phyloP scores from a whole-genome alignment of 768 basidiomycete genomes.

The Lentinula sp. region DNA sequence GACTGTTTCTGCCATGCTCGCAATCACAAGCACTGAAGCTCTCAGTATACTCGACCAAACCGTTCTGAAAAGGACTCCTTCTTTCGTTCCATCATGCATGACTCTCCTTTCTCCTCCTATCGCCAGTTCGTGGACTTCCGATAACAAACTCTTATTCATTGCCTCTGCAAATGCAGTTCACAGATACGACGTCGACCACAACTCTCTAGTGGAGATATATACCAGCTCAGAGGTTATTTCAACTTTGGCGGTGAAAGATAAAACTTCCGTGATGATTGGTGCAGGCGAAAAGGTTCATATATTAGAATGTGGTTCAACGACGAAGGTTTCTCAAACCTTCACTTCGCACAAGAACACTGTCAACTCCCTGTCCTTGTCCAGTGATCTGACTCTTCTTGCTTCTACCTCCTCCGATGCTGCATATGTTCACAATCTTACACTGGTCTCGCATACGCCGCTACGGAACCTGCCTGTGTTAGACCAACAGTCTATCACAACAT shows the following conservation, averaged over 20 bases:
- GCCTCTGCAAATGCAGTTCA: slow-evolving; percentile 41
- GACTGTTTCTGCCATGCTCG: slow-evolving; percentile 38
- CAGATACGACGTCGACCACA: slow-evolving; percentile 44
- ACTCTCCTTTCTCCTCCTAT: slow-evolving; percentile 26
- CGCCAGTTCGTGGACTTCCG: slow-evolving; percentile 49
- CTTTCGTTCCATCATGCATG: slow-evolving; percentile 33
- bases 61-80: slow-evolving; percentile 37
- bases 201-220: slow-evolving; percentile 39
- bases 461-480: slow-evolving; percentile 39
- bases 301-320: slow-evolving; percentile 35
- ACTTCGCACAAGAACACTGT: slow-evolving; percentile 45
- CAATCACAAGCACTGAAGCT: slow-evolving; percentile 41
- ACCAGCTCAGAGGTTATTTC: slow-evolving; percentile 21
- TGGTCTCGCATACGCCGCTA: slow-evolving; percentile 47
- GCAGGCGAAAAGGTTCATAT: slow-evolving; percentile 39
- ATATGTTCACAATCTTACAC: slow-evolving; percentile 55
- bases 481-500: slow-evolving; percentile 34
- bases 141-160: slow-evolving; percentile 51
- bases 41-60: slow-evolving; percentile 42
- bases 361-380: slow-evolving; percentile 52
- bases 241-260: slow-evolving; percentile 27
- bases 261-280: slow-evolving; percentile 41
- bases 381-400: slow-evolving; percentile 50
- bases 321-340: slow-evolving; percentile 41
- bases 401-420: slow-evolving; percentile 46